Evolutionary conservation across 2,329 filamentous ascomycete genomes (phyloP), one percentile per base, ranked within the genome.

Genomic region (Apiospora sp.): DNA sequence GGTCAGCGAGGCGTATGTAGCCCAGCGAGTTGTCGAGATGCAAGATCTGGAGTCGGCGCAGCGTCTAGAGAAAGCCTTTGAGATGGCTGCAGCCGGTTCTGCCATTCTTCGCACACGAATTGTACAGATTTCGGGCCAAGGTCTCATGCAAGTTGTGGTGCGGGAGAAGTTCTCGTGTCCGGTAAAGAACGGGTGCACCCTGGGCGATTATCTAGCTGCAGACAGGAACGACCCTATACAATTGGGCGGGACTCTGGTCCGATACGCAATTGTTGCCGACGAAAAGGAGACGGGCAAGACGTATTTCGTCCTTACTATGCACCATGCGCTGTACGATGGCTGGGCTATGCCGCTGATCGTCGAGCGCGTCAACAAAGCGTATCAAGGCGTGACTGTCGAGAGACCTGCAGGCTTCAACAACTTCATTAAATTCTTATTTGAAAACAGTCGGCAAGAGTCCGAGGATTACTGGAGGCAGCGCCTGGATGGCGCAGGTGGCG

Each of bases 301-400:
- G 22, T 81, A 84, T 75, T 87, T 89, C 73, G 84, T 89, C n/a
- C 79, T 87, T 74, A 87, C 86, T 0, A 86, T 88, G 80, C 88
- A 90, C 74, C 88, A 90, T 74, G 86, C 85, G 5, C 77, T 90
- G 0, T 90, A 90, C 73, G 88, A 90, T 70, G 88, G 88, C 34
- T 89, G 88, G 87, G 86, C 84, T 0, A 86, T 88, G 84, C 85
- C 85, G 5, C 76, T 88, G 3, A 78, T 88, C 2, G 82, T 88
- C 27, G 85, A 87, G 37, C 83, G 84, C 51, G 83, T 88, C 58
- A 87, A 87, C 76, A 80, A 81, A 46, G 84, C 84, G 1, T 87
- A 85, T 72, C 78, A 83, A 22, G 79, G 81, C 16, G 75, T 82
- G 10, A 72, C 71, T 3, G 79, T 79, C 0, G 73, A 79, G 51